Evolutionary conservation across 345 rosid genomes (phyloP), one percentile per base, ranked within the genome.

Genomic region (Eucalyptus regnans): DNA sequence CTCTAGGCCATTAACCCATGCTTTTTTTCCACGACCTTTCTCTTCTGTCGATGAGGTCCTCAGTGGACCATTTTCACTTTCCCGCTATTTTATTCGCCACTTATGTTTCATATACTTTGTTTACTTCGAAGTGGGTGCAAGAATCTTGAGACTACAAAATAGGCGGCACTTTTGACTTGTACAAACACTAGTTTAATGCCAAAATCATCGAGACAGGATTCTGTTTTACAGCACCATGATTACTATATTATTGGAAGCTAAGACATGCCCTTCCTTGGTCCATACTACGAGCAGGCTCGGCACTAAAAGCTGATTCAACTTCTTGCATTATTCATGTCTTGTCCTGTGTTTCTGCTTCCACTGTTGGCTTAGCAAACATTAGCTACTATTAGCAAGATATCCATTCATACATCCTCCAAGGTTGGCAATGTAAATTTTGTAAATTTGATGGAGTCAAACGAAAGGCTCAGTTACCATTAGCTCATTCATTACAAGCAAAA

Each of bases 91-190:
- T 87, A 88, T 89, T 88, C 87, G 43, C 89, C 90, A 33, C 84
- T 76, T 5, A 41, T 14, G 13, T 60, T 12, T 48, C 89, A 87
- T 68, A 86, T 48, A 27, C 33, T 87, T 84, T 86, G 52, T 20
- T 92, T 86, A 85, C 92, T 91, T 89, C 86, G 56, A 44, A 87
- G 90, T 86, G 92, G 92, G 91, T 87, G 90, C 92, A 76, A 86
- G 95, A 93, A 92, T 93, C 93, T 90, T 88, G 87, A 50, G 37
- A 50, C 87, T 87, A 48, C 92, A 62, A 44, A 41, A 29, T 14
- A 43, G 49, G 12, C 88, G 87, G 87, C 92, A 44, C 92, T 92
- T 92, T 91, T 92, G 94, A 93, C 93, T 87, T 89, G 52, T n/a
- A 64, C 56, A 49, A 18, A 20, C 33, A 76, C 87, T 20, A 20